Evolutionary conservation across 257 asterid genomes (phyloP).

Genomic region (Buddleja alternifolia): DNA sequence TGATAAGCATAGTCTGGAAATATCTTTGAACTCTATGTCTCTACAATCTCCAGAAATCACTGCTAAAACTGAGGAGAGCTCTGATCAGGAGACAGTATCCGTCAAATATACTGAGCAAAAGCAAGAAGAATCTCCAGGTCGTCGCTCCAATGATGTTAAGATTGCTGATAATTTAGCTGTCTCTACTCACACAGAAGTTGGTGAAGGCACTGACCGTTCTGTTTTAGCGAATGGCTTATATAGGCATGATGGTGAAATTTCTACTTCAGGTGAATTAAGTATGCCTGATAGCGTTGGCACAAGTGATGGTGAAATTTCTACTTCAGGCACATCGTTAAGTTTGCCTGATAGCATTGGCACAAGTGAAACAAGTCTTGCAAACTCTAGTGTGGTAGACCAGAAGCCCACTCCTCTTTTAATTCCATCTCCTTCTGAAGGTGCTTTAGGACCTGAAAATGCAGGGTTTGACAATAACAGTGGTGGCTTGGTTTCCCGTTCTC

Average conservation of each 20-base stretch:
- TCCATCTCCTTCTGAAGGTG: conserved; percentile 41
- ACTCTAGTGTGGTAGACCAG: conserved; percentile 28
- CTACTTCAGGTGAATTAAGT: conserved; percentile 22
- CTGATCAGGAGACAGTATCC: conserved; percentile 32
- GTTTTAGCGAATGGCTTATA: conserved; percentile 28
- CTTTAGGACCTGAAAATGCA: conserved; percentile 42
- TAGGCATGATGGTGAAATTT: conserved; percentile 32
- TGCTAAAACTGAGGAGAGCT: conserved; percentile 33
- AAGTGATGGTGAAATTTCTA: too few relatives aligned
- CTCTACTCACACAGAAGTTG: conserved; percentile 27
- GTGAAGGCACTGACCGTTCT: conserved; percentile 23
- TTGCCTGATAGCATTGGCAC: conserved; percentile 28
- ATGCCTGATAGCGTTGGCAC: conserved; percentile 28
- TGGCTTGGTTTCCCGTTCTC: conserved; percentile 33
- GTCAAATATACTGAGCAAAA: conserved; percentile 28
- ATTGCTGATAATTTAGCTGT: conserved; percentile 33
- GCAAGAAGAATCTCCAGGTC: conserved; percentile 37
- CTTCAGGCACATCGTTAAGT: conserved; percentile 15
- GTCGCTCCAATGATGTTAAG: conserved; percentile 32
- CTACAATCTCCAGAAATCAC: conserved; percentile 41
- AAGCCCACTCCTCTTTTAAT: conserved; percentile 35
- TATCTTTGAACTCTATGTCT: conserved; percentile 36
- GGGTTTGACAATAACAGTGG: conserved; percentile 30
- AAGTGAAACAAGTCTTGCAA: conserved; percentile 33
- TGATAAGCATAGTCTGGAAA: conserved; percentile 30